Base-by-base conservation (phyloP, 305 asterid genomes). In the Monarda citriodora region DNA sequence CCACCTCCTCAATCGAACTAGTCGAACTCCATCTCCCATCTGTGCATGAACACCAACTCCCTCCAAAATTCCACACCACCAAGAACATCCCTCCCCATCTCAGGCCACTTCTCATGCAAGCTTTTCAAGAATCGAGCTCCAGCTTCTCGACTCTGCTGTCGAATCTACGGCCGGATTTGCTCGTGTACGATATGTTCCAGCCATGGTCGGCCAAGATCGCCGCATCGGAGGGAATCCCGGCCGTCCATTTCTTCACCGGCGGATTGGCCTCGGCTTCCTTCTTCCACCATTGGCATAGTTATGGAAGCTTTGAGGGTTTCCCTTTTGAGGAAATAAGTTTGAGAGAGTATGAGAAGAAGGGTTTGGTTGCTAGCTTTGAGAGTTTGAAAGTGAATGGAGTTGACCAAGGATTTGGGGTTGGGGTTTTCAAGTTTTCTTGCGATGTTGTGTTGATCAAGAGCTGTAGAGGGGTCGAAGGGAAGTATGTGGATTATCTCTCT, bases 181-280 rank as follows among this genome's bases (percentile, higher is more conserved):
- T 82, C 22, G 66, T 82, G 3, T 76, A 70, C 10, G 83, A 78
- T 26, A 59, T 17, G 0, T 67, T 63, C 25, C 85, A 82, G 51
- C 69, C 81, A 0, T 82, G 88, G 82, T 73, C 82, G 0, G 79
- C 79, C 0, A 57, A 55, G 13, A 7, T 25, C 3, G 88, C 82
- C 8, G 48, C 80, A 0, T 53, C 63, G 4, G 41, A 3, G 0
- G 58, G 41, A 53, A 59, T 76, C 29, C 75, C 78, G 1, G 29
- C 76, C 1, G 70, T 76, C 10, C 26, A 20, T 26, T 76, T 72
- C 38, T 36, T 54, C 2, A 59, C 62, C 0, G 12, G 68, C 0
- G 59, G 71, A 0, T 41, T 72, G 3, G 17, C 70, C 0, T 13
- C 64, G 0, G 13, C 36, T 2, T 68, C 81, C 0, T 75, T 75